A percentile compares a stretch with the other conserved stretches of the same genome.
Evolutionary conservation across 2,329 filamentous ascomycete species (phyloP).

Genomic region (Celoporthe dispersa): DNA sequence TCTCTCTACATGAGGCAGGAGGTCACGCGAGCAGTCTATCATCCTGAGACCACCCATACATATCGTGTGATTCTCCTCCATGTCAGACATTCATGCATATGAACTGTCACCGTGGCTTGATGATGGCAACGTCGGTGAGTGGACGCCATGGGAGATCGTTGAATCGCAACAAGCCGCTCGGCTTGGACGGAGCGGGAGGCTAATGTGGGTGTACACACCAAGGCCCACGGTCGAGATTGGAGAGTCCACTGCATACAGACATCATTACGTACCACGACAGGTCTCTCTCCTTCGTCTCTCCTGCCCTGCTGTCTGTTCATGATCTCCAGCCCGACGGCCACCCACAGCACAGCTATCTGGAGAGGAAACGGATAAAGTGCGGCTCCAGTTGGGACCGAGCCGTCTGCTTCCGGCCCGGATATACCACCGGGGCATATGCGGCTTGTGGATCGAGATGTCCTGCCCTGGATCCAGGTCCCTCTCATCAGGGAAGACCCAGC

Average conservation of each 20-base stretch:
- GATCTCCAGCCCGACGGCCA: too few relatives aligned
- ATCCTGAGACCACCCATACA: background rate
- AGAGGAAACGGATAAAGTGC: background rate
- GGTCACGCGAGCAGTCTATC: constrained; percentile 18
- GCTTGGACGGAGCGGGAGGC: background rate
- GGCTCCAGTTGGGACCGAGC: background rate
- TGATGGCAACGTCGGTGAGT: background rate
- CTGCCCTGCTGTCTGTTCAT: too few relatives aligned
- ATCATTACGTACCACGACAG: background rate
- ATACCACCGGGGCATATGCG: background rate
- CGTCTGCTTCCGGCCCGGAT: background rate
- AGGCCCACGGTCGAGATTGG: background rate
- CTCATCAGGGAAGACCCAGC: too few relatives aligned
- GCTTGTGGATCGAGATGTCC: background rate
- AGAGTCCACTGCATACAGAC: background rate
- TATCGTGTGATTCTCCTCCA: background rate
- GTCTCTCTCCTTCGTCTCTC: too few relatives aligned
- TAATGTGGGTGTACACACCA: constrained; percentile 15
- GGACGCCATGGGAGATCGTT: background rate
- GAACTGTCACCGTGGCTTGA: background rate
- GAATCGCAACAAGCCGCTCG: background rate
- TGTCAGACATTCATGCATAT: background rate
- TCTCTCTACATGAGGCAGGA: constrained; percentile 17
- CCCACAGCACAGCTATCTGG: too few relatives aligned
- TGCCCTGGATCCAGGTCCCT: too few relatives aligned